Evolutionary conservation across 768 basidiomycete genomes (phyloP).

Genomic region (Neoboletus subvelutipes): DNA sequence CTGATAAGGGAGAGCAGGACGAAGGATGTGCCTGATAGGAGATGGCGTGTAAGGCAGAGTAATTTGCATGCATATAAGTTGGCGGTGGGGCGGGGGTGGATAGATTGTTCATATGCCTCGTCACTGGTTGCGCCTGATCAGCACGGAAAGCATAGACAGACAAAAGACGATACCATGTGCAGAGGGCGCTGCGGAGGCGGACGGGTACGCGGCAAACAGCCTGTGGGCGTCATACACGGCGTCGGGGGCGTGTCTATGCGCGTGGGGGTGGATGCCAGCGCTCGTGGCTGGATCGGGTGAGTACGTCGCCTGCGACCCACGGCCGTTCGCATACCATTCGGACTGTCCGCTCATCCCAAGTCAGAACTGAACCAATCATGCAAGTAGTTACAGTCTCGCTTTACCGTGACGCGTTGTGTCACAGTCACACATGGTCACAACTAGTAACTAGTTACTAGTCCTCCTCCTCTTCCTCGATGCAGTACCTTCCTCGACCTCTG

Average conservation of each 20-base stretch:
- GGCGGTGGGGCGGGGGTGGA: slow-evolving; percentile 59
- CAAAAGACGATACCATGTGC: slow-evolving; percentile 54
- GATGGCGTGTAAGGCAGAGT: slow-evolving; percentile 24
- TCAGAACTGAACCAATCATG: slow-evolving; percentile 2
- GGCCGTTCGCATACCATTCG: slow-evolving; percentile 28
- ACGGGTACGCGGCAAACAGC: slow-evolving; percentile 66
- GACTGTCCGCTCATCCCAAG: slow-evolving; percentile 27
- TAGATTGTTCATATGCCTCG: slow-evolving; percentile 62
- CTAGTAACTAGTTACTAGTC: slow-evolving; percentile 20
- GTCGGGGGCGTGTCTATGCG: slow-evolving; percentile 36
- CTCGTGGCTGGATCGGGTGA: slow-evolving; percentile 11
- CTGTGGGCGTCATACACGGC: slow-evolving; percentile 68
- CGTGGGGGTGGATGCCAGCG: background rate
- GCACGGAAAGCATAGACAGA: slow-evolving; percentile 2
- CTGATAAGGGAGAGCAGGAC: slow-evolving; percentile 58
- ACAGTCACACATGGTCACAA: slow-evolving; percentile 20
- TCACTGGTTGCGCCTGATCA: slow-evolving; percentile 45
- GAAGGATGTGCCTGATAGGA: slow-evolving; percentile 33
- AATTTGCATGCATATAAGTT: slow-evolving; percentile 57
- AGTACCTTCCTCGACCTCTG: slow-evolving; percentile 57
- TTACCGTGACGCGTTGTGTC: slow-evolving; percentile 18
- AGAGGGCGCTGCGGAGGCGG: slow-evolving; percentile 75
- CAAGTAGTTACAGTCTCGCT: background rate
- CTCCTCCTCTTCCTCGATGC: slow-evolving; percentile 52
- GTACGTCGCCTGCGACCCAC: slow-evolving; percentile 11